Percentiles rank a stretch among this genome's conserved stretches.
These are phyloP conservation scores for Plasmodium cynomolgi DNA, from an alignment of 169 alveolate species.

Conservation along the genomic window DNA sequence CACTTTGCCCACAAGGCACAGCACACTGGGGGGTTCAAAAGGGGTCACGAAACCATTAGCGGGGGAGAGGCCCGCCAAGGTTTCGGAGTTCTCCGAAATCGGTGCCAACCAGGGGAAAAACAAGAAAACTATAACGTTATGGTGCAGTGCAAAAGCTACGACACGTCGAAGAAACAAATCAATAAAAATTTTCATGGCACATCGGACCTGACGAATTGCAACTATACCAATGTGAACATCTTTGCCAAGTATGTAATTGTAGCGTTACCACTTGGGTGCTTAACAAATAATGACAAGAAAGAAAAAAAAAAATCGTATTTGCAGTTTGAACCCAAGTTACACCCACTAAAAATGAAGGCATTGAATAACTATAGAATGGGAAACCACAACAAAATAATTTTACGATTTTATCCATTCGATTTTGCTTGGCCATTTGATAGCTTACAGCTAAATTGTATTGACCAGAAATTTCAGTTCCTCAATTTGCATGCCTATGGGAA, in stretches of 20 bases:
- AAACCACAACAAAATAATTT: conserved; percentile 83
- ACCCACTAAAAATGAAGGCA: conserved; percentile 77
- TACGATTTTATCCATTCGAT: conserved; percentile 78
- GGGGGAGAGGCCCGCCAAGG: background rate
- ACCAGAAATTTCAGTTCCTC: conserved; percentile 82
- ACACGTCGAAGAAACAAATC: conserved; percentile 21
- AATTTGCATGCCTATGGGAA: conserved; percentile 84
- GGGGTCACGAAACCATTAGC: background rate
- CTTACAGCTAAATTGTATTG: conserved; percentile 82
- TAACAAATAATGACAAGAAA: conserved; percentile 66
- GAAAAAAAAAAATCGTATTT: conserved; percentile 17
- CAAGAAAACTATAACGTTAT: conserved; percentile 7
- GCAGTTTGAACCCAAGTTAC: conserved; percentile 77
- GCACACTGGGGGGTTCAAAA: background rate
- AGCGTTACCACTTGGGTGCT: conserved; percentile 67
- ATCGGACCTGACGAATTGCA: conserved; percentile 37
- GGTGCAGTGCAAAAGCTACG: conserved; percentile 52
- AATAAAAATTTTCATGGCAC: conserved; percentile 59
- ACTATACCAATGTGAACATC: conserved; percentile 23
- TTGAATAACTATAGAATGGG: conserved; percentile 83
- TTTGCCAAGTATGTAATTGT: conserved; percentile 72
- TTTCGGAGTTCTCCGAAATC: background rate
- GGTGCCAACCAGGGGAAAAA: background rate
- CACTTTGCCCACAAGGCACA: background rate
- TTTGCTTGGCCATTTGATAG: conserved; percentile 81